Percentiles rank a stretch among this genome's conserved stretches.
These are phyloP conservation scores for Colletotrichum falcatum DNA, from an alignment of 2,329 filamentous ascomycete species.

Conservation along the genomic window DNA sequence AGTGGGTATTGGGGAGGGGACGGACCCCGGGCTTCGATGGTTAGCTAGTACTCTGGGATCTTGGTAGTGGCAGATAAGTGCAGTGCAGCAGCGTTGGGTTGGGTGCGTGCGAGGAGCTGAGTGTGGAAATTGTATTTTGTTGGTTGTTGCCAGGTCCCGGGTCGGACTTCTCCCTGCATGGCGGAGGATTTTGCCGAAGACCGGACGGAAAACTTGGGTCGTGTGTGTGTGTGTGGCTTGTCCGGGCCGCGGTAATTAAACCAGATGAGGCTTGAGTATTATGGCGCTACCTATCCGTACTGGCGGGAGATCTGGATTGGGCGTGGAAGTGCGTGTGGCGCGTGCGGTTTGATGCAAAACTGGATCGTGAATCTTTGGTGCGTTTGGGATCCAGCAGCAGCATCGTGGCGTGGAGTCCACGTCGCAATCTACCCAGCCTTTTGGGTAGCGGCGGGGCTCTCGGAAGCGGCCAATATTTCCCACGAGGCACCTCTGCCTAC, in stretches of 20 bases:
- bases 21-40: conserved; percentile 34
- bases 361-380: background rate
- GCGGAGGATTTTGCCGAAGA: conserved; percentile 40
- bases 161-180: conserved; percentile 38
- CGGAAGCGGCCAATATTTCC: conserved; percentile 28
- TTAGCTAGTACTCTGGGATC: conserved; percentile 38
- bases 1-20: conserved; percentile 33
- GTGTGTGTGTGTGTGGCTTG: conserved; percentile 33
- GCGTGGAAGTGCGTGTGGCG: background rate
- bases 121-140: background rate
- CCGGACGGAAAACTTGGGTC: conserved; percentile 38
- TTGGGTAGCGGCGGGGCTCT: conserved; percentile 22
- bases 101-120: conserved; percentile 1
- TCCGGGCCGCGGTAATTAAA: background rate
- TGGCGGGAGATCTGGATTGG: background rate
- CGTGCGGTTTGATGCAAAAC: background rate
- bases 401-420: conserved; percentile 13
- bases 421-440: conserved; percentile 7
- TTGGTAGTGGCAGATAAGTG: conserved; percentile 23
- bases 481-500: conserved; percentile 18
- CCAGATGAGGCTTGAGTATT: conserved; percentile 11
- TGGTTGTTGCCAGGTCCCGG: conserved; percentile 31
- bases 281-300: background rate
- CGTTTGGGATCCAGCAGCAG: conserved; percentile 9
- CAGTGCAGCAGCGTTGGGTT: conserved; percentile 22